A percentile compares a stretch with the other conserved stretches of the same genome.
These are phyloP conservation scores for Penicillium verhagenii DNA, from an alignment of 495 filamentous ascomycete genomes.

Conservation along the genomic window DNA sequence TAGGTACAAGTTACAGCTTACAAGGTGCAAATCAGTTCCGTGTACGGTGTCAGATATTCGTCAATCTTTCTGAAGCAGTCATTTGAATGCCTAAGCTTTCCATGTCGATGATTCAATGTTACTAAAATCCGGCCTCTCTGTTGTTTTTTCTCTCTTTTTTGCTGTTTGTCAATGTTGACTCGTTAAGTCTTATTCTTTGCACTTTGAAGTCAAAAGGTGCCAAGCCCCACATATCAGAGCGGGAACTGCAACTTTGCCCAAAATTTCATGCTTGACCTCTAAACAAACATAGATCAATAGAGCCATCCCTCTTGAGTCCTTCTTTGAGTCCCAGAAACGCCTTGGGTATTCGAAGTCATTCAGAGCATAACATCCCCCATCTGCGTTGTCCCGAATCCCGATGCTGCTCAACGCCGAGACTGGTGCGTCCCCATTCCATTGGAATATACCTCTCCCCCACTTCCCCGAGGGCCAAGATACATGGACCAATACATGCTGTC, in stretches of 20 bases:
- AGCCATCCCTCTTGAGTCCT: background rate
- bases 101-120: no score
- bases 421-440: conserved; percentile 24
- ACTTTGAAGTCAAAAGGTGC: background rate
- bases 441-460: conserved; percentile 2
- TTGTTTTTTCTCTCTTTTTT: no score
- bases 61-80: no score
- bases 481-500: background rate
- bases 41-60: no score
- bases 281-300: background rate
- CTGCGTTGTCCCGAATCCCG: conserved; percentile 12
- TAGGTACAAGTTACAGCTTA: no score
- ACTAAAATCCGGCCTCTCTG: no score
- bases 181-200: no score
- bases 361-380: background rate
- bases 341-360: background rate
- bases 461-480: background rate
- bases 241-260: background rate
- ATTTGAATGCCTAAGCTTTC: no score
- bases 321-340: background rate
- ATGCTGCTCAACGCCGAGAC: conserved; percentile 46
- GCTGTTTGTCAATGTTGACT: no score
- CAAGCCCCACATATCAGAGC: background rate
- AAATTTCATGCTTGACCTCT: background rate
- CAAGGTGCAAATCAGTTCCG: no score